Evolutionary conservation across 1,139 yeast species (phyloP).

Genomic region (Sugiyamaella castrensis): DNA sequence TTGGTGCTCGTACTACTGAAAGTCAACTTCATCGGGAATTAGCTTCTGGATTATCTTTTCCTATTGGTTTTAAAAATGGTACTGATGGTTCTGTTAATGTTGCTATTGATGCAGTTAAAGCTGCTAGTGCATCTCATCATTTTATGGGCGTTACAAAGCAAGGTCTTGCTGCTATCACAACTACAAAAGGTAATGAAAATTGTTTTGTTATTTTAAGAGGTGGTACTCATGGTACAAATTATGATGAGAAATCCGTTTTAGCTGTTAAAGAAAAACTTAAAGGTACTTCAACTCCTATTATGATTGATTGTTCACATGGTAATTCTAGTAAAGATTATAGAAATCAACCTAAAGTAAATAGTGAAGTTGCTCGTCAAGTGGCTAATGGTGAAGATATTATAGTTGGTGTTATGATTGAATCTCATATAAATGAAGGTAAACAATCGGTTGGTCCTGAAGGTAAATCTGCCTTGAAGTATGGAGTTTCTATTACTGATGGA

Average conservation of each 20-base stretch:
- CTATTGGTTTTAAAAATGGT: slow-evolving; percentile 97
- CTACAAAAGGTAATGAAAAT: slow-evolving; percentile 90
- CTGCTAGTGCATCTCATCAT: slow-evolving; percentile 91
- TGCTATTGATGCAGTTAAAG: slow-evolving; percentile 90
- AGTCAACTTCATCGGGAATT: slow-evolving; percentile 96
- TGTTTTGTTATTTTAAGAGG: slow-evolving; percentile 81
- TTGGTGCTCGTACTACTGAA: slow-evolving; percentile 98
- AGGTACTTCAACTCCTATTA: slow-evolving; percentile 43
- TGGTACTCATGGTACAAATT: slow-evolving; percentile 91
- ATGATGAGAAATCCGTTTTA: slow-evolving; percentile 72
- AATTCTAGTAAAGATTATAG: slow-evolving; percentile 91
- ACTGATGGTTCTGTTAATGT: slow-evolving; percentile 94
- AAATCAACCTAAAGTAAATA: slow-evolving; percentile 88
- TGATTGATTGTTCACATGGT: slow-evolving; percentile 98
- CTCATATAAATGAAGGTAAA: slow-evolving; percentile 87
- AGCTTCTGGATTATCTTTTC: slow-evolving; percentile 95
- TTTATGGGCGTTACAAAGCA: slow-evolving; percentile 96
- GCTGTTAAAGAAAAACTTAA: slow-evolving; percentile 66
- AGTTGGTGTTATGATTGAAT: slow-evolving; percentile 95
- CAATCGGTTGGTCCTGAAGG: slow-evolving; percentile 80
- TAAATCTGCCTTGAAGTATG: slow-evolving; percentile 76
- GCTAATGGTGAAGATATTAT: slow-evolving; percentile 73
- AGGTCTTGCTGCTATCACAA: slow-evolving; percentile 93
- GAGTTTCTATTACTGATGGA: slow-evolving; percentile 95
- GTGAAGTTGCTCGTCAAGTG: slow-evolving; percentile 76